These are phyloP conservation scores for Comarum palustre DNA, from an alignment of 306 rosid genomes.

Conservation along the genomic window DNA sequence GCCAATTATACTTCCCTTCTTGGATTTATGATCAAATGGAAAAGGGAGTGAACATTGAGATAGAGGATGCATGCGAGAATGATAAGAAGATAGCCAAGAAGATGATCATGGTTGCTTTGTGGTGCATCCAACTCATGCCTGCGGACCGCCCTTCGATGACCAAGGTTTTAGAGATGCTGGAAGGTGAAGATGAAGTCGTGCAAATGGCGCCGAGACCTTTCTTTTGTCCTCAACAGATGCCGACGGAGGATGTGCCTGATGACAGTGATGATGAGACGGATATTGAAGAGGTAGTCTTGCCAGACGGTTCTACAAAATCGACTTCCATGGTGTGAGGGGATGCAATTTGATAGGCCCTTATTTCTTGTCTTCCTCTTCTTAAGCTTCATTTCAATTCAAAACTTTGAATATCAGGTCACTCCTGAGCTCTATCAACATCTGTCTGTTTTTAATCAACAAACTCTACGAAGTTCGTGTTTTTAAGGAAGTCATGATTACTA, in stretches of 20 bases:
- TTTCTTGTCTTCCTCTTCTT: no score
- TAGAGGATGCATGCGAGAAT: neutral
- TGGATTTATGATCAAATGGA: slow-evolving; percentile 14
- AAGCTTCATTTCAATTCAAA: no score
- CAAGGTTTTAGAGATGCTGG: slow-evolving; percentile 32
- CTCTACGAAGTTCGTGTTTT: no score
- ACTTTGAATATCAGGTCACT: no score
- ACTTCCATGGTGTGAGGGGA: slow-evolving; percentile 10
- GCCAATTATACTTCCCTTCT: slow-evolving; percentile 16
- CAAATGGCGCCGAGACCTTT: slow-evolving; percentile 38
- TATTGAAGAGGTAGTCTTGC: neutral
- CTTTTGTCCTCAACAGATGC: neutral
- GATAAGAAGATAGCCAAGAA: slow-evolving; percentile 17
- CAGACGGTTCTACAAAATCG: neutral
- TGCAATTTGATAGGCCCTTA: no score
- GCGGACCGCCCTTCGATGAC: slow-evolving; percentile 33
- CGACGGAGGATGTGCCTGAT: neutral
- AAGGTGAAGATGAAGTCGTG: slow-evolving; percentile 8
- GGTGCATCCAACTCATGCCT: slow-evolving; percentile 41
- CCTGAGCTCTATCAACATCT: no score
- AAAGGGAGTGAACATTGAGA: slow-evolving; percentile 1
- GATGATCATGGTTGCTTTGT: slow-evolving; percentile 32
- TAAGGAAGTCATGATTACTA: no score
- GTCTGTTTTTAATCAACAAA: no score
- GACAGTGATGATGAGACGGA: neutral